A percentile compares a stretch with the other conserved stretches of the same genome.
phyloP scores from a whole-genome alignment of 1,139 yeast genomes.

The Pichia sp. region DNA sequence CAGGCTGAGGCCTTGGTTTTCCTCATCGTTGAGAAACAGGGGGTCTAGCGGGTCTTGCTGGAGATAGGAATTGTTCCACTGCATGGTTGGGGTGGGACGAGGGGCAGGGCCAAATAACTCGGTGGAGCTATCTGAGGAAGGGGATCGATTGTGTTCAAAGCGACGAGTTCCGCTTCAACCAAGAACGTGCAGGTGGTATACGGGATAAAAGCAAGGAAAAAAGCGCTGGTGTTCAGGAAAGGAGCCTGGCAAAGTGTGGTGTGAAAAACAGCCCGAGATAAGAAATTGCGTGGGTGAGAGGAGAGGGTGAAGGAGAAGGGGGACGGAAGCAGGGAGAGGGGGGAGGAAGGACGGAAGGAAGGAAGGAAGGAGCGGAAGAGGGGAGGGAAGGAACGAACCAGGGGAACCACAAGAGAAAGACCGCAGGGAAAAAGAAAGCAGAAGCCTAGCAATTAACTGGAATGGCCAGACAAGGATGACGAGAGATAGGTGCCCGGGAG shows the following conservation, averaged over 20 bases:
- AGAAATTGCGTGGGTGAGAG: not conserved
- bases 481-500: not conserved
- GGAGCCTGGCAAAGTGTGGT: too few species aligned
- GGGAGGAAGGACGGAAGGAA: not conserved
- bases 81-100: not conserved
- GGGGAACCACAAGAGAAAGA: too few species aligned
- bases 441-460: not conserved
- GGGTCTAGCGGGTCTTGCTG: constrained; percentile 7
- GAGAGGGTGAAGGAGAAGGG: not conserved
- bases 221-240: not conserved
- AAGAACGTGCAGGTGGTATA: too few species aligned
- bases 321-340: not conserved
- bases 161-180: too few species aligned
- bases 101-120: too few species aligned
- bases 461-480: not conserved
- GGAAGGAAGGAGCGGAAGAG: not conserved
- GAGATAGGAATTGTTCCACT: constrained; percentile 4
- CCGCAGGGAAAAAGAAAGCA: too few species aligned
- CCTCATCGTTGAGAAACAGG: constrained; percentile 2
- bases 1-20: not conserved
- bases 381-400: too few species aligned
- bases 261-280: too few species aligned
- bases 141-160: not conserved
- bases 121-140: not conserved
- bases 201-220: not conserved